Base-by-base conservation (phyloP, 495 filamentous ascomycete species). In the Echria macrotheca region DNA sequence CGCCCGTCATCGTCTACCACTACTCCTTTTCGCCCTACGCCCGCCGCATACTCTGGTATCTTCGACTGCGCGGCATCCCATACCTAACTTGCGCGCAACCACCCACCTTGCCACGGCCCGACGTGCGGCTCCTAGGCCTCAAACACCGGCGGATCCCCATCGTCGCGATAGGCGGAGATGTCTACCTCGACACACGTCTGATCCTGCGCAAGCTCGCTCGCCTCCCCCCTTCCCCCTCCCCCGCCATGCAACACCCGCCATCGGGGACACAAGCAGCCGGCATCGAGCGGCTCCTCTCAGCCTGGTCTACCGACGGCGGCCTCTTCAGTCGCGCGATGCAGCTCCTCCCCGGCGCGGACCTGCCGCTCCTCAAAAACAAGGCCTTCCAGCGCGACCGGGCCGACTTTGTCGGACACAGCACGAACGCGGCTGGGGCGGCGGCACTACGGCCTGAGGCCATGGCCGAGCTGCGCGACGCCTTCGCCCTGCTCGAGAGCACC, bases 111-210 rank as follows among this genome's bases (percentile, higher is more conserved):
- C 82, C 81, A 2, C 80, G 81, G 25, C 77, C 78, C 0, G 81
- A 84, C 58, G 52, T 85, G 18, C 54, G 65, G 29, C 59, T 59
- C 4, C 64, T 86, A 0, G 76, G 77, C n/a, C 69, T 84, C 53
- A 55, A 61, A 4, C 82, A 87, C 68, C 76, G 82, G 0, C 80
- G 83, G 38, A 84, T 86, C 43, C 84, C 84, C 2, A 49, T 87
- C 41, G 56, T 85, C 39, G 56, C 77, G 23, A 77, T 81, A 47
- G 79, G 78, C 25, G 67, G 72, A 5, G 69, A 76, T 45, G 58
- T 82, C 44, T 80, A 78, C 67, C 69, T 72, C 51, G 79, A 83
- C 63, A 77, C 78, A 4, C 72, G 73, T 15, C 69, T 85, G 17
- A 85, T 86, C 44, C 53, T 87, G 18, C 53, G 50, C 0, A 78